Conservation (phyloP, 2,329 filamentous ascomycete species). For the Fusarium sp. region DNA sequence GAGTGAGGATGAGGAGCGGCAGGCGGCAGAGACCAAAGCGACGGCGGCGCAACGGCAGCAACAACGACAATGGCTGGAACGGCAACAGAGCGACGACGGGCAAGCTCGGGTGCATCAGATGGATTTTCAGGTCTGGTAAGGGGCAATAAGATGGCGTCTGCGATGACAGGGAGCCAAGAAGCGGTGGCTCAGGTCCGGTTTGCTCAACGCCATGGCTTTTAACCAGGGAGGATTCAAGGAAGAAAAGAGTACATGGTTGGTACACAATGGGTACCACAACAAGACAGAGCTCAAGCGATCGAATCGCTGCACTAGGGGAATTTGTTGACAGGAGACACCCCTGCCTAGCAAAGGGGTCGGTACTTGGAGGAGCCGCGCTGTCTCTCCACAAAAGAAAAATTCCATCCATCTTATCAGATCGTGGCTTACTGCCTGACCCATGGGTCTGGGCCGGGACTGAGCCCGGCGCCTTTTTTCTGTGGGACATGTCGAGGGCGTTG, state of each 20-base stretch:
- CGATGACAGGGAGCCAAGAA: slow-evolving; percentile 13
- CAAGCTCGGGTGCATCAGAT: slow-evolving; percentile 37
- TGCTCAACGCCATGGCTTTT: slow-evolving; percentile 1
- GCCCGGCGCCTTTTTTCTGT: slow-evolving; percentile 6
- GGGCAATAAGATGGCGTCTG: slow-evolving; percentile 1
- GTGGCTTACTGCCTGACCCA: slow-evolving; percentile 32
- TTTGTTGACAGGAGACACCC: slow-evolving; percentile 20
- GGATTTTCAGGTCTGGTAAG: slow-evolving; percentile 42
- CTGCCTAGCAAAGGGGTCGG: slow-evolving; percentile 17
- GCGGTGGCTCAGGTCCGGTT: slow-evolving; percentile 6
- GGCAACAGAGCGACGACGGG: slow-evolving; percentile 31
- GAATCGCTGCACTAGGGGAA: slow-evolving; percentile 26
- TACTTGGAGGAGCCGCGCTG: slow-evolving; percentile 20
- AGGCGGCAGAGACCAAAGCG: slow-evolving; percentile 29
- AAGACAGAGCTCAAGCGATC: slow-evolving; percentile 6
- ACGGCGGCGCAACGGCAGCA: slow-evolving; percentile 29
- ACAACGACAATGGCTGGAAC: slow-evolving; percentile 27
- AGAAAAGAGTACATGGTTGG: slow-evolving; percentile 1
- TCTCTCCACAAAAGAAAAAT: slow-evolving; percentile 36
- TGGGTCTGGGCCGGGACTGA: slow-evolving; percentile 32
- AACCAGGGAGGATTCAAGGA: slow-evolving; percentile 12
- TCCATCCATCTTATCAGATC: slow-evolving; percentile 44
- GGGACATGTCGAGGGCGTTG: slow-evolving; percentile 6
- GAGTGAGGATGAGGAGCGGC: slow-evolving; percentile 34
- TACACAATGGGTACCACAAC: slow-evolving; percentile 6